Conservation (phyloP, 768 basidiomycete genomes). For the Piloderma croceum region DNA sequence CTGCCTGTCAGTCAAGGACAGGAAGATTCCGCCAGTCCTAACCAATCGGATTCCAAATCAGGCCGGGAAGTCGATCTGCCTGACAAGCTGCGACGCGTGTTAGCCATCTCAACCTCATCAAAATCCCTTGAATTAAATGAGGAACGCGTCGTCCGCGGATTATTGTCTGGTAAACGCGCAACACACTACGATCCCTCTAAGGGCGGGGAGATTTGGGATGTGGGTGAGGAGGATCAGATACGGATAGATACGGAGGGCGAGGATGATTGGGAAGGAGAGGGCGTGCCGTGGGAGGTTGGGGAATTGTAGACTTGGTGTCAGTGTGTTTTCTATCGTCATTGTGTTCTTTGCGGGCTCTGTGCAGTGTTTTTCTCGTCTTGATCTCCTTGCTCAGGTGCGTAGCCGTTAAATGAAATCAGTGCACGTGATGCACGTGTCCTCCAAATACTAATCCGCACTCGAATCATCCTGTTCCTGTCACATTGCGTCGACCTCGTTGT, state of each 20-base stretch:
- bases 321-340: slow-evolving; percentile 16
- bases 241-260: slow-evolving; percentile 47
- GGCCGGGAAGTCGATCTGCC: slow-evolving; percentile 61
- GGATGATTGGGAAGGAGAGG: slow-evolving; percentile 72
- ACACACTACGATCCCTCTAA: slow-evolving; percentile 55
- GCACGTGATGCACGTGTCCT: no score
- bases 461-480: no score
- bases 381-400: no score
- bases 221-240: slow-evolving; percentile 53
- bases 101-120: slow-evolving; percentile 52
- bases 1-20: slow-evolving; percentile 13
- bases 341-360: slow-evolving; percentile 24
- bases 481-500: no score
- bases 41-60: no score
- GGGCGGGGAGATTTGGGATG: slow-evolving; percentile 74
- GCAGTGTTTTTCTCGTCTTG: no score
- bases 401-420: no score
- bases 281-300: slow-evolving; percentile 75
- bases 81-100: slow-evolving; percentile 57
- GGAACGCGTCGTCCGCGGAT: slow-evolving; percentile 50
- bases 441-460: no score
- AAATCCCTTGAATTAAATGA: slow-evolving; percentile 40
- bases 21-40: slow-evolving; percentile 15
- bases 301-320: slow-evolving; percentile 50
- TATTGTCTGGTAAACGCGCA: slow-evolving; percentile 54